Conservation (phyloP, 2,329 filamentous ascomycete genomes). For the Helotiales sp. region DNA sequence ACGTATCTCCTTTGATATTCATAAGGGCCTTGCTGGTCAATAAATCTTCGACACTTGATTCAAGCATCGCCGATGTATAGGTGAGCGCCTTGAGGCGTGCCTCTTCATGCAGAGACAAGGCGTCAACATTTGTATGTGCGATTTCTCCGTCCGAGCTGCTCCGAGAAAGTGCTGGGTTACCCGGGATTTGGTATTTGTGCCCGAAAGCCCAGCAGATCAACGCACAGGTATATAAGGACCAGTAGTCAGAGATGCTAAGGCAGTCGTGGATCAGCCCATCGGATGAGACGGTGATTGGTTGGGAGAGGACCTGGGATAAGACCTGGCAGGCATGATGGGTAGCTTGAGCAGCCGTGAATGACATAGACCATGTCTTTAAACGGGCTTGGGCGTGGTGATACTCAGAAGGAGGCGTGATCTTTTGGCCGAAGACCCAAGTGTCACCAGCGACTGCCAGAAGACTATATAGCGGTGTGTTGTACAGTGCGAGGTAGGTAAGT, state of each 20-base stretch:
- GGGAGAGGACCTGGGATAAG: conserved; percentile 46
- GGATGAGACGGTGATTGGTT: conserved; percentile 18
- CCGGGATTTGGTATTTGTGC: conserved; percentile 33
- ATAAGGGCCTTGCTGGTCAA: conserved; percentile 32
- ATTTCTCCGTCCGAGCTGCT: conserved; percentile 16
- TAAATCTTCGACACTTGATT: conserved; percentile 42
- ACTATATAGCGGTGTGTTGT: conserved; percentile 58
- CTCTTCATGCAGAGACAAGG: conserved; percentile 11
- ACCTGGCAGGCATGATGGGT: conserved; percentile 52
- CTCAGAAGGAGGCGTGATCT: conserved; percentile 44
- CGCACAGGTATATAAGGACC: conserved; percentile 56
- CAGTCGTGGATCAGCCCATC: conserved; percentile 13
- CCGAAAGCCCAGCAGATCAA: conserved; percentile 61
- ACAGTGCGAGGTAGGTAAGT: conserved; percentile 56
- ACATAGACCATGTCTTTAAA: conserved; percentile 47
- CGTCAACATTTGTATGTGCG: conserved; percentile 7
- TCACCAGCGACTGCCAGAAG: conserved; percentile 59
- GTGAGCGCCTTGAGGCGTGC: conserved; percentile 27
- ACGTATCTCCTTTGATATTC: conserved; percentile 43
- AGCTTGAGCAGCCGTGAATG: conserved; percentile 46
- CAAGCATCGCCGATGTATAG: conserved; percentile 42
- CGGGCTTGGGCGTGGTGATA: conserved; percentile 49
- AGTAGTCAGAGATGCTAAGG: conserved; percentile 48
- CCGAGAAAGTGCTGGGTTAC: conserved; percentile 17
- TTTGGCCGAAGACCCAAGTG: conserved; percentile 57